Evolutionary conservation across 1,139 yeast species (phyloP).

Genomic region (Magnusiomyces magnusii): DNA sequence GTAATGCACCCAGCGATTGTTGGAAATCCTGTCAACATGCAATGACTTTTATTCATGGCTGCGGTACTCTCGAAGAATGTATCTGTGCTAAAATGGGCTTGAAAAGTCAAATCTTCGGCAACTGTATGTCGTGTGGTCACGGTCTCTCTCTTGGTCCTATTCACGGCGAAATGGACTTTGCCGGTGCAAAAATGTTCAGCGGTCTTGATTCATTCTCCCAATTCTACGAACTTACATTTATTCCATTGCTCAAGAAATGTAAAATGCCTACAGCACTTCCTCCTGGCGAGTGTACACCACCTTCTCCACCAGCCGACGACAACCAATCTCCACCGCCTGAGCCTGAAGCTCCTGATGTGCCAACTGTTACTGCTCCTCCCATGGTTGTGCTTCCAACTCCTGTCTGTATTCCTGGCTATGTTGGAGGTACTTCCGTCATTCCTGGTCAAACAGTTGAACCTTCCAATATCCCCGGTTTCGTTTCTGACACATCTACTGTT

Average conservation of each 20-base stretch:
- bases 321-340: background rate
- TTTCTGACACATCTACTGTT: background rate
- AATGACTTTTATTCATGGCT: constrained; percentile 10
- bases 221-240: constrained; percentile 12
- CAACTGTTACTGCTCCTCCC: constrained; percentile 6
- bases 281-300: constrained; percentile 4
- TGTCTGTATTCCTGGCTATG: background rate
- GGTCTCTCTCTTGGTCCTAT: constrained; percentile 9
- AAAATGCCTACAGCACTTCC: constrained; percentile 2
- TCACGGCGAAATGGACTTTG: constrained; percentile 9
- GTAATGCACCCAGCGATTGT: constrained; percentile 15
- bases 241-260: constrained; percentile 10
- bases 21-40: constrained; percentile 16
- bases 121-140: constrained; percentile 14
- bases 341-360: constrained; percentile 1
- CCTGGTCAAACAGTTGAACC: constrained; percentile 5
- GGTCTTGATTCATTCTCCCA: constrained; percentile 9
- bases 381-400: background rate
- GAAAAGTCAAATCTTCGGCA: constrained; percentile 6
- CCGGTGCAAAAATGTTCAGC: constrained; percentile 7
- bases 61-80: constrained; percentile 10
- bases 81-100: constrained; percentile 8
- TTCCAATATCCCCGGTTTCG: background rate
- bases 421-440: constrained; percentile 2
- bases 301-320: background rate